Evolutionary conservation across 1,284 basidiomycete genomes (phyloP), one percentile per base, ranked within the genome.

Genomic region (Bondarzewia mesenterica): DNA sequence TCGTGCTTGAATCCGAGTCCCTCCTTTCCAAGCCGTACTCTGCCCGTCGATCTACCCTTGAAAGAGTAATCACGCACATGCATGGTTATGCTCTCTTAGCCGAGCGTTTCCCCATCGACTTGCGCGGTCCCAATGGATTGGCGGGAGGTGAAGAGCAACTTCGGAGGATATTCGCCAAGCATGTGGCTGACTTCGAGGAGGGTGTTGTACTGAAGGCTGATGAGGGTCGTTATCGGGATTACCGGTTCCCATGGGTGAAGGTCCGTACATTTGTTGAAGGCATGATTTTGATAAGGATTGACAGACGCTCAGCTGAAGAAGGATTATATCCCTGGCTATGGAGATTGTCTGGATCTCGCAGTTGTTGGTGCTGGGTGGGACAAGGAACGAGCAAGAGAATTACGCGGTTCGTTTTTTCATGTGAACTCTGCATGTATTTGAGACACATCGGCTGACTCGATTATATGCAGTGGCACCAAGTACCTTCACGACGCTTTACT

Each of bases 271-370:
- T n/a, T n/a, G n/a, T n/a, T n/a, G n/a, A n/a, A n/a, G n/a, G n/a
- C n/a, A n/a, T n/a, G n/a, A n/a, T 5, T 18, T 35, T 7, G 18
- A 42, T 23, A 25, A 15, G 46, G 32, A n/a, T 46, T 40, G 62
- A 62, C 59, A 51, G 46, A 25, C 16, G 62, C 16, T 39, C 48
- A 72, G 69, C 46, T 71, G 45, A 85, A 88, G 70, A 79, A 75
- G 60, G 92, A 94, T 60, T 93, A 93, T 56, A 89, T 95, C 35
- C 78, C 80, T 0, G 84, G 84, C 1, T 73, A 85, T 40, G 89
- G 90, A 0, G 92, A 95, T 62, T 75, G 77, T 10, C 59, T 92
- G 12, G 89, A 93, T 61, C 72, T 93, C 44, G 80, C 82, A 1
- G 60, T 93, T 18, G 61, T 93, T 21, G 92, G 80, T 1, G 89